Evolutionary conservation across 1,284 basidiomycete species (phyloP).

Genomic region (Earliella scabrosa): DNA sequence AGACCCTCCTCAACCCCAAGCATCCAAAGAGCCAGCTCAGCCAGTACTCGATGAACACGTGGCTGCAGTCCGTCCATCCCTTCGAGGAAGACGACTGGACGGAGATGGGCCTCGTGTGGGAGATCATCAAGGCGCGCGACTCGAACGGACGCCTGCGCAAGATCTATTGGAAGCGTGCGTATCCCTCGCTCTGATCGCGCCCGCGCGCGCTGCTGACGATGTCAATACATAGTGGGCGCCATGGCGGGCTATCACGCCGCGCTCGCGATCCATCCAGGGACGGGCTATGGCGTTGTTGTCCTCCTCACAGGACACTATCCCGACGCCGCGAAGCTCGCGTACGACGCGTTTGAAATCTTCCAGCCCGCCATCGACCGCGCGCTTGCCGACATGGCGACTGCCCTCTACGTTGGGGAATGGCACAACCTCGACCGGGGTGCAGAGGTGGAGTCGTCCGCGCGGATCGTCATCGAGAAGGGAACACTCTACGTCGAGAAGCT

Average conservation of each 20-base stretch:
- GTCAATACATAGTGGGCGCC: slow-evolving; percentile 42
- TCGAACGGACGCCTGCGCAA: slow-evolving; percentile 41
- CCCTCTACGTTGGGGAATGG: slow-evolving; percentile 44
- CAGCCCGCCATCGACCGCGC: slow-evolving; percentile 45
- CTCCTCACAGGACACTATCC: slow-evolving; percentile 46
- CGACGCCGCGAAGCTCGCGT: slow-evolving; percentile 41
- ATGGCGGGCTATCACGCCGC: slow-evolving; percentile 48
- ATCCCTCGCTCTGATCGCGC: no score
- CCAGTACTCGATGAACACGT: slow-evolving; percentile 42
- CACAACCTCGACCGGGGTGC: slow-evolving; percentile 22
- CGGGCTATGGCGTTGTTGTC: slow-evolving; percentile 50
- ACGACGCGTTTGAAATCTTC: slow-evolving; percentile 42
- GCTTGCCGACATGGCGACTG: slow-evolving; percentile 33
- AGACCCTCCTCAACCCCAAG: slow-evolving; percentile 46
- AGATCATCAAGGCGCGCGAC: slow-evolving; percentile 43
- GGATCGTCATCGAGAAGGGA: slow-evolving; percentile 38
- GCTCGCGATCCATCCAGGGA: slow-evolving; percentile 49
- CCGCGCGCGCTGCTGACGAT: not conserved
- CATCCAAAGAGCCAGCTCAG: slow-evolving; percentile 41
- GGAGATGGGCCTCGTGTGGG: slow-evolving; percentile 53
- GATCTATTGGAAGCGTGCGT: slow-evolving; percentile 40
- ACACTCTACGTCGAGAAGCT: slow-evolving; percentile 40
- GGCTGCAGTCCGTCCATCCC: slow-evolving; percentile 45
- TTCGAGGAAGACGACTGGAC: slow-evolving; percentile 43
- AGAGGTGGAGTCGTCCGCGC: slow-evolving; percentile 23